Conservation (phyloP, 1,139 yeast genomes). For the Wickerhamomyces sp. region DNA sequence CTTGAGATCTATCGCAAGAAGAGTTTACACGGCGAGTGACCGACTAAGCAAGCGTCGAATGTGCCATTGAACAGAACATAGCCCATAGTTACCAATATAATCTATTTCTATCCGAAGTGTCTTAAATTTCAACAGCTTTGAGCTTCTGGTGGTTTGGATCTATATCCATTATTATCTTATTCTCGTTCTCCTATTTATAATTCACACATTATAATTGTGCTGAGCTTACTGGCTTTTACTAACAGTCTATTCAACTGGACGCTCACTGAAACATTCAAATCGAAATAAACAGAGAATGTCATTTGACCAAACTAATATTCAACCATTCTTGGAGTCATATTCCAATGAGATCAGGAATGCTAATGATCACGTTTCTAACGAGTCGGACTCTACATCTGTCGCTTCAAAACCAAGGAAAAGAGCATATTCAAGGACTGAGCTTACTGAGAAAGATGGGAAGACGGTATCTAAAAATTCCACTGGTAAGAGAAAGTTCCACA, state of each 20-base stretch:
- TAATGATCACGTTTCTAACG: background rate
- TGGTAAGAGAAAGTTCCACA: slow-evolving; percentile 67
- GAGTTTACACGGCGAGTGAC: background rate
- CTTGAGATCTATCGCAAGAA: background rate
- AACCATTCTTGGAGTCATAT: slow-evolving; percentile 11
- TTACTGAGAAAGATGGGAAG: slow-evolving; percentile 34
- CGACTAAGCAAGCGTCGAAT: background rate
- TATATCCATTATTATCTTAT: no score
- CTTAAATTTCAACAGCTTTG: background rate
- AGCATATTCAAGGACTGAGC: slow-evolving; percentile 21
- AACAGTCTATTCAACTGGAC: slow-evolving; percentile 23
- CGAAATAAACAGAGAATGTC: background rate
- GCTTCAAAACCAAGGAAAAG: slow-evolving; percentile 14
- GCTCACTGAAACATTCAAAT: background rate
- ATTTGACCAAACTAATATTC: slow-evolving; percentile 7
- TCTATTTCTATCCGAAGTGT: background rate
- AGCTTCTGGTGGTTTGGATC: background rate
- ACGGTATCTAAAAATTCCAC: slow-evolving; percentile 37
- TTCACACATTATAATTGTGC: background rate
- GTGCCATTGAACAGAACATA: no score
- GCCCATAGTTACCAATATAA: no score
- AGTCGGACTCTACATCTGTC: background rate
- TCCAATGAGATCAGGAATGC: background rate
- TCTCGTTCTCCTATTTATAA: background rate
- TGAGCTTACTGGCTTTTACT: background rate